Evolutionary conservation across 2,329 filamentous ascomycete species (phyloP), one percentile per base, ranked within the genome.

Genomic region (Myriosclerotinia curreyana): DNA sequence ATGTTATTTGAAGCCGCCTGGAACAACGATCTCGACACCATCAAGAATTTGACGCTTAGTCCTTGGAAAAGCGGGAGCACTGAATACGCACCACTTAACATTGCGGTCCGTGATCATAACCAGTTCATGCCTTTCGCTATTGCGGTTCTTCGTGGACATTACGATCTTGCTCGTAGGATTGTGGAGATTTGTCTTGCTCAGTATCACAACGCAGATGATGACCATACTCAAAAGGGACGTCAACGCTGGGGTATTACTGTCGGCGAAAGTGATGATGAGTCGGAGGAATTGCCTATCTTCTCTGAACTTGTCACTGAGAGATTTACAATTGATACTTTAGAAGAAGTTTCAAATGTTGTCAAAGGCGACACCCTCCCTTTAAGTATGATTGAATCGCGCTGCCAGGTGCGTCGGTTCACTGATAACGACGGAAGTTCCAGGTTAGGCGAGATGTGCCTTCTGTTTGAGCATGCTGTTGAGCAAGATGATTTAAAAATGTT

Each of bases 281-380:
- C 68, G 8, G 60, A 67, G 48, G 67, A 78, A 51, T 79, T 79
- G 22, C 76, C 77, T 8, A 79, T 85, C 49, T 78, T 83, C 56
- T 77, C 77, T 48, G 82, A 87, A 65, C 78, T 86, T 49, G 77
- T 91, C 36, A 83, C 88, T 68, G 83, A 88, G 15, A 79, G 82
- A 44, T 91, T 90, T 73, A 95, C 91, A 0, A 83, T 94, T 60
- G 89, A 95, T 20, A 86, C 91, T 69, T 81, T 95, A 64, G 89
- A 89, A 0, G 83, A 90, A 68, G 79, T 89, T 5, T 84, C 84
- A 0, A 86, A 83, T 71, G 81, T 88, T 63, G 88, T 92, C 65
- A 86, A 90, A 72, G 90, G 88, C 64, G 76, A 79, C 20, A 76
- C 82, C 11, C 80, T 80, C 44, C 87, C 91, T 2, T 72, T 83